A percentile compares a stretch with the other conserved stretches of the same genome.
Evolutionary conservation across 2,329 filamentous ascomycete genomes (phyloP).

Genomic region (Microsporum ferrugineum): DNA sequence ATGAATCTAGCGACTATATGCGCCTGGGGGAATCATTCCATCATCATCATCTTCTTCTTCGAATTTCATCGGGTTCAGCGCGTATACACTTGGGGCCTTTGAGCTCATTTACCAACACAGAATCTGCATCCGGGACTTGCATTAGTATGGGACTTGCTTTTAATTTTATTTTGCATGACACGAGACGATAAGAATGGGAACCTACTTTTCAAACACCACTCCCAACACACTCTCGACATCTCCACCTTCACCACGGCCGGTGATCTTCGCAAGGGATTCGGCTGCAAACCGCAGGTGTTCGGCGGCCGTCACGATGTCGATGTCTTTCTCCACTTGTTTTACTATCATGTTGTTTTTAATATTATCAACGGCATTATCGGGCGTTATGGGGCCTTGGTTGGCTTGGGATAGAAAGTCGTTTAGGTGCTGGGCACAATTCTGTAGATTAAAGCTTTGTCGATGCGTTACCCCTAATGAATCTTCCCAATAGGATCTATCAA

Average conservation of each 20-base stretch:
- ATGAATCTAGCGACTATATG: conserved; percentile 2
- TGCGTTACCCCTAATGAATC: conserved; percentile 84
- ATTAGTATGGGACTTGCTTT: background rate
- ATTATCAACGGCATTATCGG: conserved; percentile 11
- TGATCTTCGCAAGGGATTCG: conserved; percentile 71
- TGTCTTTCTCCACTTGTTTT: conserved; percentile 22
- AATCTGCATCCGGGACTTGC: conserved; percentile 8
- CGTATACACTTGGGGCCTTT: background rate
- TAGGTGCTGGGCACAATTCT: conserved; percentile 59
- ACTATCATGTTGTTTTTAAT: conserved; percentile 6
- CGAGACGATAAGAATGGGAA: conserved; percentile 18
- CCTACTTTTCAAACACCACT: conserved; percentile 94
- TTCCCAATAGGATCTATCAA: conserved; percentile 58
- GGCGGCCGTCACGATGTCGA: conserved; percentile 81
- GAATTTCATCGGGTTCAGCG: background rate
- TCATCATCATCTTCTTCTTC: background rate
- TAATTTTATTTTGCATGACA: conserved; percentile 35
- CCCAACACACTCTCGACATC: conserved; percentile 94
- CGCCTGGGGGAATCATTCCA: background rate
- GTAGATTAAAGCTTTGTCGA: conserved; percentile 71
- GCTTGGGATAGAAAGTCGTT: conserved; percentile 59
- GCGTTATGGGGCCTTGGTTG: conserved; percentile 10
- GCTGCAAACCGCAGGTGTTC: conserved; percentile 78
- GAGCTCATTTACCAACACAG: conserved; percentile 12
- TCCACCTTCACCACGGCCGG: conserved; percentile 68